Conservation (phyloP, 148 eudicot species). For the Hydrangea macrophylla region DNA sequence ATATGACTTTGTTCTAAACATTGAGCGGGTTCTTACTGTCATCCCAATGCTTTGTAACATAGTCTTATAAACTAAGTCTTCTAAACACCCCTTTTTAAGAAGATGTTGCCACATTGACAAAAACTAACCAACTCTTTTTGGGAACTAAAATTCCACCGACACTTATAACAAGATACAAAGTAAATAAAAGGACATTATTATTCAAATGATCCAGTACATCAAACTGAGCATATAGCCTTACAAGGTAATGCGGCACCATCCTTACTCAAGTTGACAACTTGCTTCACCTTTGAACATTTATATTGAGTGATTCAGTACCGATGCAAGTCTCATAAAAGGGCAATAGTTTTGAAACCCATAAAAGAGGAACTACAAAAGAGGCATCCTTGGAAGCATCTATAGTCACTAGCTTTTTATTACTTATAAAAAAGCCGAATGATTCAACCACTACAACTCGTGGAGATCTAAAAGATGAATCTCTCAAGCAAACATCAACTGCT, state of each 20-base stretch:
- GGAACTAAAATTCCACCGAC: too few relatives aligned
- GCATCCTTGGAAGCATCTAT: not conserved
- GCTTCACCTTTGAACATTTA: not conserved
- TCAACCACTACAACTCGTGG: not conserved
- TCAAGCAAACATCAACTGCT: slow-evolving; percentile 13
- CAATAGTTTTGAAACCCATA: not conserved
- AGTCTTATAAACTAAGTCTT: too few relatives aligned
- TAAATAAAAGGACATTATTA: not conserved
- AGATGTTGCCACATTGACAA: not conserved
- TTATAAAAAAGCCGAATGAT: not conserved
- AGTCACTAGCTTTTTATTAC: not conserved
- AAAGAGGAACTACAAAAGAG: not conserved
- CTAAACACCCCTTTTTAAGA: too few relatives aligned
- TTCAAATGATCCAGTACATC: not conserved
- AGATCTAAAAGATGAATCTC: not conserved
- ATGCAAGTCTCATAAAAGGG: not conserved
- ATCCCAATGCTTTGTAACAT: too few relatives aligned
- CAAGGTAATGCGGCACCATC: not conserved
- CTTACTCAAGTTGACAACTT: not conserved
- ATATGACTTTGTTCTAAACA: too few relatives aligned
- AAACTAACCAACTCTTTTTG: too few relatives aligned
- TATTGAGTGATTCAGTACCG: slow-evolving; percentile 1
- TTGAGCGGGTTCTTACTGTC: too few relatives aligned
- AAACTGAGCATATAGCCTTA: not conserved
- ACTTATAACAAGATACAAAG: not conserved